phyloP scores from a whole-genome alignment of 2,329 filamentous ascomycete species.

The Cladophialophora exuberans region DNA sequence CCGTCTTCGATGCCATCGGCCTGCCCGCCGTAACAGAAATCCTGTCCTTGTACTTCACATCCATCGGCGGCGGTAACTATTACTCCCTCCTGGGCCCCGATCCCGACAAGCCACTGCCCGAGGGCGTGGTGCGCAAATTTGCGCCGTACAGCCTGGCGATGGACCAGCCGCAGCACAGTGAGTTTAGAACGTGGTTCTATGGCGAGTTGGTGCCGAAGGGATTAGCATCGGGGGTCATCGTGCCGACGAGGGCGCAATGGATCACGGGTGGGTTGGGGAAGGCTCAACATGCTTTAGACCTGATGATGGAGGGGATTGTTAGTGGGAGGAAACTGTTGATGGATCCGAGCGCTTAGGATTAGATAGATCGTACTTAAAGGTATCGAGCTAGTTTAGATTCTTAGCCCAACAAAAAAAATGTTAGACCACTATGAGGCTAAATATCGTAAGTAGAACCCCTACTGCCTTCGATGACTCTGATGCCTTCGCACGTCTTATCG shows the following conservation, averaged over 20 bases:
- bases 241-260: conserved; percentile 26
- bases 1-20: conserved; percentile 24
- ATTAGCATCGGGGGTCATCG: conserved; percentile 5
- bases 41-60: conserved; percentile 3
- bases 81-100: neutral
- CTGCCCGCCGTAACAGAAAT: conserved; percentile 9
- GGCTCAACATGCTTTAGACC: conserved; percentile 48
- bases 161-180: conserved; percentile 12
- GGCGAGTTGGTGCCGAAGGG: conserved; percentile 21
- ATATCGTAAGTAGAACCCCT: too few relatives aligned
- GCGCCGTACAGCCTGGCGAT: conserved; percentile 17
- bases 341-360: neutral
- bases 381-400: too few relatives aligned
- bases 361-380: too few relatives aligned
- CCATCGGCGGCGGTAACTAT: conserved; percentile 13
- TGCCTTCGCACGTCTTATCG: too few relatives aligned
- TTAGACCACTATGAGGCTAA: too few relatives aligned
- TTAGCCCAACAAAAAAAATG: too few relatives aligned
- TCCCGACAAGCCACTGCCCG: conserved; percentile 16
- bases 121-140: conserved; percentile 14
- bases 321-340: conserved; percentile 47
- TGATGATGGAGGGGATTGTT: conserved; percentile 48
- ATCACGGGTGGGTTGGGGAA: conserved; percentile 46
- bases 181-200: conserved; percentile 22
- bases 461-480: too few relatives aligned